Evolutionary conservation across 1,284 basidiomycete genomes (phyloP), one percentile per base, ranked within the genome.

Genomic region (Microbotryomycetes sp.): DNA sequence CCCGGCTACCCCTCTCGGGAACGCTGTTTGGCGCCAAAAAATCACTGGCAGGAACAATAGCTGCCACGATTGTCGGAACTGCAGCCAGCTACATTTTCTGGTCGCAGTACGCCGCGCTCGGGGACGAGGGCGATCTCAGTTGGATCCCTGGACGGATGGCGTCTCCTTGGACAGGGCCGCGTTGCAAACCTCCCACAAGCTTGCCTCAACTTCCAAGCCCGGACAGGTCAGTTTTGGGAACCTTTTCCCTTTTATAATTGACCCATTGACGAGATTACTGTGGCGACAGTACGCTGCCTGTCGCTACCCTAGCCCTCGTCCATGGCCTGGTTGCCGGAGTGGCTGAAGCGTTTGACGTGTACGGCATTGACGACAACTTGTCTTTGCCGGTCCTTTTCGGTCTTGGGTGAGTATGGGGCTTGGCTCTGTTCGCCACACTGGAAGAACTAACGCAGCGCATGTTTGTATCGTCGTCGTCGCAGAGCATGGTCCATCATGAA

Each of bases 341-440:
- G 4, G 75, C 75, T 3, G 77, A 78, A 62, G 75, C 72, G 2
- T 70, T 78, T 48, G 92, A 97, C 75, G 79, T 97, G 13, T 91
- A 89, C 28, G 84, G 82, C 0, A 72, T 91, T 35, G 94, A 97
- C 73, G 94, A 98, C 75, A 97, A 98, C 75, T 76, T 97, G 45
- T 93, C 90, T 5, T 78, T 98, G 28, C 94, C 94, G 2, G 86
- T 97, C 70, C 82, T 97, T 50, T 87, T 89, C 21, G 92, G 91
- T 1, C 85, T 84, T 1, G 85, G 88, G 35, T 41, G 11, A 41
- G 35, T 41, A 9, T 18, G 11, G 35, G 35, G 11, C 18, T 41
- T 41, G n/a, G n/a, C n/a, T n/a, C n/a, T n/a, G 35, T 9, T 41
- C 18, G 35, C 18, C 35, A 41, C 35, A 41, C 18, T 41, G 35